Evolutionary conservation across 148 eudicot genomes (phyloP), one percentile per base, ranked within the genome.

Genomic region (Mesembryanthemum crystallinum): DNA sequence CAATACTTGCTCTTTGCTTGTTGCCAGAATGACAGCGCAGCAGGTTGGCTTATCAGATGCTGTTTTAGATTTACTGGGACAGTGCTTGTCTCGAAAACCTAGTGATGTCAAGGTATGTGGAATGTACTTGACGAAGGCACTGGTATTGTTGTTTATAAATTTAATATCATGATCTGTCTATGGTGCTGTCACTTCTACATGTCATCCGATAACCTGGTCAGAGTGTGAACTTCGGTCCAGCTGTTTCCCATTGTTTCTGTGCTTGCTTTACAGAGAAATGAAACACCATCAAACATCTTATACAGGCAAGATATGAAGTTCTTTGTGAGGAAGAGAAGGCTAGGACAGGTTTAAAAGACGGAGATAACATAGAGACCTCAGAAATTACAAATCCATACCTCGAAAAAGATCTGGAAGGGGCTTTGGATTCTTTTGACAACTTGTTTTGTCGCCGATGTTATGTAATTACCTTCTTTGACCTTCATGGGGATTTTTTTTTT

Each of bases 281-380:
- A 94, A 89, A 87, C 88, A 87, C 90, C 82, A 82, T 87, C 88
- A 75, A 88, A 86, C 89, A 85, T 92, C 92, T 89, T 91, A 89
- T 92, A 89, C 99, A 96, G 99, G 98, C 88, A 89, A 92, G 99
- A 88, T 89, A 83, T 71, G 95, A 89, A 85, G 86, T 83, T 83
- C 93, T 91, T 76, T 76, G 76, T 59, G 85, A 84, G 81, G 86
- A 76, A 76, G 84, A 85, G 75, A 85, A 78, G 76, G 76, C 78
- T 74, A 73, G 35, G 68, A 73, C 71, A 71, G 85, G 72, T 72
- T 37, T 75, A 28, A 80, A 82, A 61, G 73, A 76, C 74, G 88
- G 72, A 67, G 78, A 72, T 74, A 69, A 39, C 64, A 86, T 86
- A 51, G 89, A 73, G 64, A 75, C 35, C 62, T 64, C 76, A 64